Evolutionary conservation across 2,329 filamentous ascomycete species (phyloP).

Genomic region (Huntiella omanensis): DNA sequence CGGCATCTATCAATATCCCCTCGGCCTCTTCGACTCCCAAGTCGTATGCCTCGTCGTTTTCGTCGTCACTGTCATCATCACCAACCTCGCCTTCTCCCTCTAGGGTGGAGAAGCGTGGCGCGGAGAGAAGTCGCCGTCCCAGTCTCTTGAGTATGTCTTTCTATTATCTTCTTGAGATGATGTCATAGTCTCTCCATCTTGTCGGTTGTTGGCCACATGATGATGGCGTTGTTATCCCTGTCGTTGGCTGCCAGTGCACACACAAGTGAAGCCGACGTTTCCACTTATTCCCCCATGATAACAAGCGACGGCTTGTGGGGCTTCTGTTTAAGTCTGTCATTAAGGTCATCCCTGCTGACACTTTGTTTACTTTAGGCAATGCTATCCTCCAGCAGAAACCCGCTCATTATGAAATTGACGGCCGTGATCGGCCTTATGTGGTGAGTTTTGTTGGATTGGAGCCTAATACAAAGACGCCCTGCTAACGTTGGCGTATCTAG

Average conservation of each 20-base stretch:
- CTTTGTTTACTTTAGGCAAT: conserved; percentile 30
- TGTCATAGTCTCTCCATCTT: neutral
- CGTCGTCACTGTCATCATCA: conserved; percentile 20
- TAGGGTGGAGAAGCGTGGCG: conserved; percentile 5
- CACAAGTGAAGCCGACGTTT: no score
- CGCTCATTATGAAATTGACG: conserved; percentile 63
- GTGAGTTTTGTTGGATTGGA: conserved; percentile 33
- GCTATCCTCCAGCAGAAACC: conserved; percentile 57
- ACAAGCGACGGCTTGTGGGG: no score
- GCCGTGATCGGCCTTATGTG: conserved; percentile 51
- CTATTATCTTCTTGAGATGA: neutral
- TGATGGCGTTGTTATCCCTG: no score
- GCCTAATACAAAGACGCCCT: neutral
- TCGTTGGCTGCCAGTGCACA: no score
- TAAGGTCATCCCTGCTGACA: no score
- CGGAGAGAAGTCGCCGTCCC: conserved; percentile 23
- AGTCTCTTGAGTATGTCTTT: conserved; percentile 38
- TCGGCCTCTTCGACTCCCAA: conserved; percentile 19
- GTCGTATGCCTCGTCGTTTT: conserved; percentile 23
- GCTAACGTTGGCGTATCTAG: conserved; percentile 21
- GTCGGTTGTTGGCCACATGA: neutral
- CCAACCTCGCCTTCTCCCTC: conserved; percentile 19
- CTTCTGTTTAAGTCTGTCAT: no score
- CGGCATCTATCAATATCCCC: conserved; percentile 53
- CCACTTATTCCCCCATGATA: no score